These are phyloP conservation scores for Lactifluus piperatus DNA, from an alignment of 768 basidiomycete genomes.

Conservation along the genomic window DNA sequence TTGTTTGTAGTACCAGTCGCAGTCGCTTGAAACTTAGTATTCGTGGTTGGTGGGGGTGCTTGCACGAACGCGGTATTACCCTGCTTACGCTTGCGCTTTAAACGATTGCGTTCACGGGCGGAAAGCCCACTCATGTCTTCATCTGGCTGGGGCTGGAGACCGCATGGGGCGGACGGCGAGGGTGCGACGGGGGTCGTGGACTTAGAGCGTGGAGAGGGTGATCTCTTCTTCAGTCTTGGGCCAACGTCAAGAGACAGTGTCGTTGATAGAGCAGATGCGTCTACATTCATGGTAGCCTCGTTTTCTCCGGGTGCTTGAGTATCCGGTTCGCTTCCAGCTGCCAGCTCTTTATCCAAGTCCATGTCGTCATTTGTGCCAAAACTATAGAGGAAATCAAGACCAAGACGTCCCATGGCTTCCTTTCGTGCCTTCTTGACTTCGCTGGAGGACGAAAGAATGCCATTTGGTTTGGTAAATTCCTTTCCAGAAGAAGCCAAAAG, in stretches of 20 bases:
- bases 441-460: constrained; percentile 60
- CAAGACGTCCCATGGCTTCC: constrained; percentile 82
- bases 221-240: constrained; percentile 24
- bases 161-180: constrained; percentile 39
- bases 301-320: constrained; percentile 27
- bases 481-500: constrained; percentile 90
- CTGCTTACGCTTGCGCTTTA: constrained; percentile 90
- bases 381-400: constrained; percentile 76
- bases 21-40: constrained; percentile 54
- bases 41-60: constrained; percentile 46
- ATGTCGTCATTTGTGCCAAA: constrained; percentile 68
- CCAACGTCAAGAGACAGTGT: constrained; percentile 33
- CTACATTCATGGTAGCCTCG: constrained; percentile 33
- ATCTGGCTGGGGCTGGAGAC: constrained; percentile 34
- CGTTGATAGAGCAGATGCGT: constrained; percentile 31
- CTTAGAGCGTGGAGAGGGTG: constrained; percentile 34
- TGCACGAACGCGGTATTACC: constrained; percentile 79
- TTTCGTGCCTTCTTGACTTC: constrained; percentile 84
- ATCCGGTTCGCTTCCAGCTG: constrained; percentile 39
- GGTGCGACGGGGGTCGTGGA: constrained; percentile 39
- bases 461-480: constrained; percentile 72
- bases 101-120: constrained; percentile 84
- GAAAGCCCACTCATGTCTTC: constrained; percentile 55
- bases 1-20: constrained; percentile 52
- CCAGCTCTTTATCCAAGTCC: constrained; percentile 79